phyloP scores from a whole-genome alignment of 2,329 filamentous ascomycete genomes.

The Periconia sp. region DNA sequence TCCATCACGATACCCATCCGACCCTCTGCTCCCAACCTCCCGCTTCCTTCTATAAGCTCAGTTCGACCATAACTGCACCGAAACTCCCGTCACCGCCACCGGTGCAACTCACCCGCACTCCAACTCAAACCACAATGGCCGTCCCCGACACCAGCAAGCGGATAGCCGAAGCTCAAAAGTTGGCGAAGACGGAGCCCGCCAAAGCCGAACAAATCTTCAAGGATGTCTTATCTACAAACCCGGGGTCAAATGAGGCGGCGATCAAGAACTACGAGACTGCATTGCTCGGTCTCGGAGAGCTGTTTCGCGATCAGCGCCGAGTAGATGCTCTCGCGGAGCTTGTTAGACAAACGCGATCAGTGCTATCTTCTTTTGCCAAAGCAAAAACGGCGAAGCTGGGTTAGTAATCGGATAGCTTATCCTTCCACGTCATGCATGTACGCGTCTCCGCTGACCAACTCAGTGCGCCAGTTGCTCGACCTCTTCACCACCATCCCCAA shows the following conservation, averaged over 20 bases:
- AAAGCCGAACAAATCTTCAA: slow-evolving; percentile 89
- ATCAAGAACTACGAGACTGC: slow-evolving; percentile 90
- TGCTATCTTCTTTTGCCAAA: slow-evolving; percentile 95
- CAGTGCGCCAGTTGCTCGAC: slow-evolving; percentile 95
- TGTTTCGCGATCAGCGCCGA: slow-evolving; percentile 87
- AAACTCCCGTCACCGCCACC: neutral
- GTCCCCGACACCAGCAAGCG: slow-evolving; percentile 58
- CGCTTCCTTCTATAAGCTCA: too few species aligned
- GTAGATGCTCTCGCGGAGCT: slow-evolving; percentile 83
- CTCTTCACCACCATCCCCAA: slow-evolving; percentile 92
- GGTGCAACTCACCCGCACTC: neutral
- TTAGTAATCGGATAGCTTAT: slow-evolving; percentile 51
- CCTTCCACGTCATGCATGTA: neutral
- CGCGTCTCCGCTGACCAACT: neutral
- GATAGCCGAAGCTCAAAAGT: slow-evolving; percentile 86
- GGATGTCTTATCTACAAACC: slow-evolving; percentile 82
- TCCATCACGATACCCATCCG: neutral
- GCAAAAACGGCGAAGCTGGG: slow-evolving; percentile 98
- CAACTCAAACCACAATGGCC: slow-evolving; percentile 26
- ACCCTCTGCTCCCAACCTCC: neutral
- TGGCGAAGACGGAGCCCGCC: slow-evolving; percentile 75
- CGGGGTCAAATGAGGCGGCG: slow-evolving; percentile 81
- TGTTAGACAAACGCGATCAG: slow-evolving; percentile 84
- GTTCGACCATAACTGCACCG: neutral
- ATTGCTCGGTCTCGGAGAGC: slow-evolving; percentile 83